Percentiles rank a stretch among this genome's conserved stretches.
Conservation (phyloP, 148 eudicot species). For the Silene conica region DNA sequence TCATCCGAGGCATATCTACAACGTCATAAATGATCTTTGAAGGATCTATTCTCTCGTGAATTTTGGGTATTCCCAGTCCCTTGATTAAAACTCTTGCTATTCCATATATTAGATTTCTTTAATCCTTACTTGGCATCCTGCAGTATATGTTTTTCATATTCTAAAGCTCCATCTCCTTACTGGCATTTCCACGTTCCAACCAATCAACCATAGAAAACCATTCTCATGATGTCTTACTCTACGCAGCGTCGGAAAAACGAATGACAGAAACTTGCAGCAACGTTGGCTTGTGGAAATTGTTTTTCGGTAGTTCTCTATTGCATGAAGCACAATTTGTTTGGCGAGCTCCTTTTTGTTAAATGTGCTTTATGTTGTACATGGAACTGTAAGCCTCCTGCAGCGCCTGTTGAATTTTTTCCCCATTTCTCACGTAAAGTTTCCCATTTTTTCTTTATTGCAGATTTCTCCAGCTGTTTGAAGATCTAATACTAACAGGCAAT, state of each 20-base stretch:
- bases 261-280: neutral
- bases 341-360: neutral
- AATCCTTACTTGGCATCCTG: neutral
- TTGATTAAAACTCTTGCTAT: too few relatives aligned
- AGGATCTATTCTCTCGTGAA: too few relatives aligned
- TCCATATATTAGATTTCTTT: too few relatives aligned
- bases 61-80: too few relatives aligned
- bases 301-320: neutral
- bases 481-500: neutral
- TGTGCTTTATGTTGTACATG: neutral
- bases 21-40: too few relatives aligned
- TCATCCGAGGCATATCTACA: too few relatives aligned
- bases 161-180: neutral
- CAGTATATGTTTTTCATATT: too few relatives aligned
- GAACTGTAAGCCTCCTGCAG: neutral
- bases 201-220: neutral
- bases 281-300: neutral
- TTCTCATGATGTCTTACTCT: neutral
- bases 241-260: neutral
- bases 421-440: neutral
- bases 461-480: neutral
- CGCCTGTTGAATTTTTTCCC: neutral
- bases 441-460: neutral
- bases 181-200: neutral
- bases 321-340: neutral